A percentile compares a stretch with the other conserved stretches of the same genome.
phyloP scores from a whole-genome alignment of 768 basidiomycete genomes.

The Pleurotus eryngii region DNA sequence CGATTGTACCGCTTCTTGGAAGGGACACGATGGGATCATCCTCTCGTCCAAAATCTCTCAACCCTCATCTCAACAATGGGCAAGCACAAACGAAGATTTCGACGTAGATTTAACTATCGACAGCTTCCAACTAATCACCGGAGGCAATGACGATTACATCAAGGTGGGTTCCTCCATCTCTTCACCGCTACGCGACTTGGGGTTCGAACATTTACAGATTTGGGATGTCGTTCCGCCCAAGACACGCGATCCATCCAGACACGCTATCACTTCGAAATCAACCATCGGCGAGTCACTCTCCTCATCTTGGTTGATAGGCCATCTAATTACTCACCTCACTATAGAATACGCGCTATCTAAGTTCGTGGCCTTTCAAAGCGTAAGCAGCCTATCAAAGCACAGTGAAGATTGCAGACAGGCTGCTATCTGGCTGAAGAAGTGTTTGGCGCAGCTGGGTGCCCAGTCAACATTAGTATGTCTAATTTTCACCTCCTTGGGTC shows the following conservation, averaged over 20 bases:
- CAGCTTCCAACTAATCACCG: slow-evolving; percentile 58
- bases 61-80: slow-evolving; percentile 11
- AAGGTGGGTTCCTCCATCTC: slow-evolving; percentile 47
- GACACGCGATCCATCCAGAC: slow-evolving; percentile 14
- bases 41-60: slow-evolving; percentile 71
- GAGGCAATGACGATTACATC: slow-evolving; percentile 82
- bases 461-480: slow-evolving; percentile 64
- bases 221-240: slow-evolving; percentile 48
- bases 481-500: background rate
- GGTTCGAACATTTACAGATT: slow-evolving; percentile 30
- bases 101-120: slow-evolving; percentile 15
- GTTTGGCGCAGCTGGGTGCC: slow-evolving; percentile 85
- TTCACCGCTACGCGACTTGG: background rate
- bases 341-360: slow-evolving; percentile 70
- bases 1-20: slow-evolving; percentile 81
- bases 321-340: background rate
- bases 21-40: slow-evolving; percentile 73
- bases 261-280: slow-evolving; percentile 19
- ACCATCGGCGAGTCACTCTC: slow-evolving; percentile 18
- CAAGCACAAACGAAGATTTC: background rate
- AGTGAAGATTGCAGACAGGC: slow-evolving; percentile 91
- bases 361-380: slow-evolving; percentile 84
- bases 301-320: too few species aligned
- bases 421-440: slow-evolving; percentile 89
- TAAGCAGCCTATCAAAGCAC: slow-evolving; percentile 65